Evolutionary conservation across 305 asterid genomes (phyloP).

Genomic region (Fraxinus sp.): DNA sequence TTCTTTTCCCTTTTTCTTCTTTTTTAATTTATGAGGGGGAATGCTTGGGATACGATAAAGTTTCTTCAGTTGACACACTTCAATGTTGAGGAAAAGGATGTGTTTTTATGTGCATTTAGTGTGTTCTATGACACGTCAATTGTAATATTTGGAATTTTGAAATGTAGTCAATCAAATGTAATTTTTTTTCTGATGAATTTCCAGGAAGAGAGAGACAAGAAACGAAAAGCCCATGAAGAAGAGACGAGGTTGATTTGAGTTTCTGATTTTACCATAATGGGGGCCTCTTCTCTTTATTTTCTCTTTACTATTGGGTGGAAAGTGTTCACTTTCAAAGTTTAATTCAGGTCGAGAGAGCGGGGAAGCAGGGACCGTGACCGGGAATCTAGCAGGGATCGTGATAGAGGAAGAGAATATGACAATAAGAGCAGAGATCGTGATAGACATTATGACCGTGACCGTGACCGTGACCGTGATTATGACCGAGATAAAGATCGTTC

Average conservation of each 20-base stretch:
- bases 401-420: constrained; percentile 58
- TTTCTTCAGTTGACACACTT: constrained; percentile 19
- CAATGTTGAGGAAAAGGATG: constrained; percentile 18
- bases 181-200: constrained; percentile 30
- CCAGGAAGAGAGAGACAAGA: constrained; percentile 76
- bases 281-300: not conserved
- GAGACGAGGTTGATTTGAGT: constrained; percentile 56
- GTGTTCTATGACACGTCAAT: not conserved
- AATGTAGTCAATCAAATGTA: constrained; percentile 26
- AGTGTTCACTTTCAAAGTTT: constrained; percentile 5
- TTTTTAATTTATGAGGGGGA: constrained; percentile 21
- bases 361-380: constrained; percentile 56
- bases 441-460: constrained; percentile 44
- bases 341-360: constrained; percentile 64
- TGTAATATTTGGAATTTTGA: constrained; percentile 1
- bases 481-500: constrained; percentile 57
- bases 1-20: not conserved
- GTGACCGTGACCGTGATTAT: constrained; percentile 46
- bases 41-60: constrained; percentile 17
- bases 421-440: constrained; percentile 66
- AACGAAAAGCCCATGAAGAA: constrained; percentile 63
- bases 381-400: constrained; percentile 57
- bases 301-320: not conserved
- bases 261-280: not conserved
- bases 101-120: not conserved